Conservation (phyloP, 257 asterid genomes). For the Solanum sitiens region DNA sequence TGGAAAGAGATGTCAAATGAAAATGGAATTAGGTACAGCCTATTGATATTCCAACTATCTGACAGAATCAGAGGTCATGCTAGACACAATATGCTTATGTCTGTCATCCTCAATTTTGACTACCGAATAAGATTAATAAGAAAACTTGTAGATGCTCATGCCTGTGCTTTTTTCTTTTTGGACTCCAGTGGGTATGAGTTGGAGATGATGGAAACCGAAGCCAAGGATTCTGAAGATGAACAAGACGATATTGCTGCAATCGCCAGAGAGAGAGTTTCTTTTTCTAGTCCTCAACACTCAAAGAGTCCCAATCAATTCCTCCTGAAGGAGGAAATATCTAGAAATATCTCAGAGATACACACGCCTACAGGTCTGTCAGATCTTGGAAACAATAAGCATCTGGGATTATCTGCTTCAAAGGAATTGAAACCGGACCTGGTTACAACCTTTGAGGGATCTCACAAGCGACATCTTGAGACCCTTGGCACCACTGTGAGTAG, state of each 20-base stretch:
- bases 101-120: not conserved
- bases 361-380: constrained; percentile 16
- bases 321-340: constrained; percentile 18
- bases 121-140: not conserved
- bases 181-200: constrained; percentile 60
- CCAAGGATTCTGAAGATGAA: constrained; percentile 93
- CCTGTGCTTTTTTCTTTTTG: not conserved
- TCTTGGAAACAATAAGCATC: constrained; percentile 12
- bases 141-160: not conserved
- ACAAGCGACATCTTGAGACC: constrained; percentile 11
- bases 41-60: not conserved
- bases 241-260: constrained; percentile 30
- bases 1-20: not conserved
- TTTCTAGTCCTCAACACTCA: constrained; percentile 25
- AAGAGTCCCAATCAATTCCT: constrained; percentile 22
- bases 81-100: not conserved
- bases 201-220: constrained; percentile 70
- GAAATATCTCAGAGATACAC: constrained; percentile 17
- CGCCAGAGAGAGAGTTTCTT: constrained; percentile 16
- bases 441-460: constrained; percentile 14
- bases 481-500: constrained; percentile 14
- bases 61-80: not conserved
- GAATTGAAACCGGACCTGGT: constrained; percentile 5
- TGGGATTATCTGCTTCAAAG: constrained; percentile 21
- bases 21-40: not conserved